Base-by-base conservation (phyloP, 2,329 filamentous ascomycete species). In the Venturiaceae sp. region DNA sequence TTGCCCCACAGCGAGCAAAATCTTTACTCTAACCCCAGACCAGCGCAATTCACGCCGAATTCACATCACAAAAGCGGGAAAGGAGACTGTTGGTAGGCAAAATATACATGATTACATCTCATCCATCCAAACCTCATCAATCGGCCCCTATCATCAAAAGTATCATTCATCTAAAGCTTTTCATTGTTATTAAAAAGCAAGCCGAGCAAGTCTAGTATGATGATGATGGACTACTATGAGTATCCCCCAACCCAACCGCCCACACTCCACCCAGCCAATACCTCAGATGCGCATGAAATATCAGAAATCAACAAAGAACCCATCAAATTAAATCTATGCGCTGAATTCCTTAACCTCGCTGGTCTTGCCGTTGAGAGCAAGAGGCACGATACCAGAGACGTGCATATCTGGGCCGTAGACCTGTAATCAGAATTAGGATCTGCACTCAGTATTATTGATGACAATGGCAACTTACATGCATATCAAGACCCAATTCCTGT, bases 301-400 rank as follows among this genome's bases (percentile, higher is more conserved):
- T 32, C 44, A 46, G 11, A 50, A 30, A 30, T 6, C 16, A 30
- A n/a, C 8, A 30, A 2, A n/a, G n/a, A n/a, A n/a, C n/a, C n/a
- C 26, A 30, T 30, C 26, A 26, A n/a, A 30, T 30, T 36, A 53
- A 34, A 47, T 37, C 50, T 77, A 80, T 71, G 71, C 74, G 66
- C 74, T 76, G 70, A 85, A 86, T 74, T 86, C 83, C 74, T 82
- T 81, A 68, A 86, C 75, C 61, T 79, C 79, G 66, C 74, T 74
- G 65, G 72, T 80, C 78, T 83, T 85, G 77, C 76, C 83, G 55
- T 76, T 72, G 53, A 97, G 86, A 52, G 92, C 94, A 72, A 97
- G 79, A 59, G 94, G 92, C 65, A 99, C 92, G 70, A 97, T 97
- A 74, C 94, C 94, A 56, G 87, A 92, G 68, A 99, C 92, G 77